These are phyloP conservation scores for Podochytrium sp. DNA, from an alignment of 192 early-diverging fungal genomes.

Conservation along the genomic window DNA sequence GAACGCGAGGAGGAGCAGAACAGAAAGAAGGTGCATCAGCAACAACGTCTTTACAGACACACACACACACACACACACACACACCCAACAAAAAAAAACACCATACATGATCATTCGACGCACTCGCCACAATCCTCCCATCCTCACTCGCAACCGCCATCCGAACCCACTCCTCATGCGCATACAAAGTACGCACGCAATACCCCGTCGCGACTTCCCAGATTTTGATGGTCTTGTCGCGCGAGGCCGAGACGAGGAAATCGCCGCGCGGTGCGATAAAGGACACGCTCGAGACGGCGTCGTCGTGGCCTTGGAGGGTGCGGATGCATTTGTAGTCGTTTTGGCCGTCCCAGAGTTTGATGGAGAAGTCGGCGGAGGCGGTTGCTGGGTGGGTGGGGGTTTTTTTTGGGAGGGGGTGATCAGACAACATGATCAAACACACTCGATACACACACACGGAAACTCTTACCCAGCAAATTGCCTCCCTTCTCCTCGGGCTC, in stretches of 20 bases:
- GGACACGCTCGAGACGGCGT: constrained; percentile 81
- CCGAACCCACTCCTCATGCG: constrained; percentile 91
- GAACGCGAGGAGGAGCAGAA: too few relatives aligned
- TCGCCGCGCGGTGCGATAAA: constrained; percentile 71
- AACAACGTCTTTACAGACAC: not conserved
- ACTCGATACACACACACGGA: not conserved
- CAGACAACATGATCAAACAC: constrained; percentile 63
- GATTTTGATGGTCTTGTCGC: constrained; percentile 88
- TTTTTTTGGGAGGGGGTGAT: constrained; percentile 39
- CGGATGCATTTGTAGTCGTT: constrained; percentile 81
- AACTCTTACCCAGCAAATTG: constrained; percentile 67
- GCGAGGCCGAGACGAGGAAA: constrained; percentile 82
- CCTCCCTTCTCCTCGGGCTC: constrained; percentile 68
- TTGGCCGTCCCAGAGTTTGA: constrained; percentile 91
- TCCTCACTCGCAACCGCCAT: constrained; percentile 70
- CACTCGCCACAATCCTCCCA: constrained; percentile 72
- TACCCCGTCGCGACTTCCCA: constrained; percentile 88
- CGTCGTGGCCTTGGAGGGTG: constrained; percentile 91
- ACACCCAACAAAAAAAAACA: not conserved
- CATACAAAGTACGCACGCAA: constrained; percentile 78
- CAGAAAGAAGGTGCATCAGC: not conserved
- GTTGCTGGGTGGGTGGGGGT: not conserved
- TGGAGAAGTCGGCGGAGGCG: constrained; percentile 82
- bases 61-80: not conserved
- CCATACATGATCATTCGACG: constrained; percentile 82